These are phyloP conservation scores for Lagerstroemia speciosa DNA, from an alignment of 345 rosid species.

Conservation along the genomic window DNA sequence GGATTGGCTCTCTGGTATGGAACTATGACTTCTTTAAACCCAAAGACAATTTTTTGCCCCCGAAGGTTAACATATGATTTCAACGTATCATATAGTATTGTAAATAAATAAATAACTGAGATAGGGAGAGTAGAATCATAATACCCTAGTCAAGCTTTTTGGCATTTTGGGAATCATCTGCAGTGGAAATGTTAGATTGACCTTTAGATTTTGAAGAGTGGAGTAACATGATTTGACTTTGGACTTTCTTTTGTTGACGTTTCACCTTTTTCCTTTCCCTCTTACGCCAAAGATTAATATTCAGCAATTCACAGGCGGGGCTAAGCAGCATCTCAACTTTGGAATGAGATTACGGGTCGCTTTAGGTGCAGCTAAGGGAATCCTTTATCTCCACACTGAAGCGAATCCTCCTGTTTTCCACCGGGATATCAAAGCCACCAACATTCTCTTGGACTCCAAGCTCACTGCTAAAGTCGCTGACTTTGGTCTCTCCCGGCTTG, in stretches of 20 bases:
- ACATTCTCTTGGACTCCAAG: slow-evolving; percentile 62
- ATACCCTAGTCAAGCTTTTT: neutral
- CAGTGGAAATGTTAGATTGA: too few relatives aligned
- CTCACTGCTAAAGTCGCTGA: slow-evolving; percentile 77
- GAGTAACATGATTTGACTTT: too few relatives aligned
- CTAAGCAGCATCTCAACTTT: slow-evolving; percentile 44
- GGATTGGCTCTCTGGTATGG: slow-evolving; percentile 75
- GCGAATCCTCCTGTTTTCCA: slow-evolving; percentile 81
- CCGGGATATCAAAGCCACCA: slow-evolving; percentile 53
- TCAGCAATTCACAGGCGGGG: slow-evolving; percentile 35
- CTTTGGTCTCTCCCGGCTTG: slow-evolving; percentile 75
- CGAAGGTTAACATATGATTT: neutral
- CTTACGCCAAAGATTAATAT: neutral
- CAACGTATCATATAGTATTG: neutral
- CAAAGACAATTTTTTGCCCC: neutral
- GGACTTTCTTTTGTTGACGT: too few relatives aligned
- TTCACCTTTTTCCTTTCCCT: neutral
- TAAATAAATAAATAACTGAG: neutral
- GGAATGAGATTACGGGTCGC: slow-evolving; percentile 53
- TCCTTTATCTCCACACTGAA: slow-evolving; percentile 78
- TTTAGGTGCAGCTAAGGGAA: slow-evolving; percentile 67
- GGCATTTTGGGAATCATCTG: too few relatives aligned
- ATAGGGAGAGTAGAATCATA: neutral
- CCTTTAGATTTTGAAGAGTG: too few relatives aligned
- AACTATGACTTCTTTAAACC: neutral